phyloP scores from a whole-genome alignment of 2,329 filamentous ascomycete genomes.

The Fusarium longipes region DNA sequence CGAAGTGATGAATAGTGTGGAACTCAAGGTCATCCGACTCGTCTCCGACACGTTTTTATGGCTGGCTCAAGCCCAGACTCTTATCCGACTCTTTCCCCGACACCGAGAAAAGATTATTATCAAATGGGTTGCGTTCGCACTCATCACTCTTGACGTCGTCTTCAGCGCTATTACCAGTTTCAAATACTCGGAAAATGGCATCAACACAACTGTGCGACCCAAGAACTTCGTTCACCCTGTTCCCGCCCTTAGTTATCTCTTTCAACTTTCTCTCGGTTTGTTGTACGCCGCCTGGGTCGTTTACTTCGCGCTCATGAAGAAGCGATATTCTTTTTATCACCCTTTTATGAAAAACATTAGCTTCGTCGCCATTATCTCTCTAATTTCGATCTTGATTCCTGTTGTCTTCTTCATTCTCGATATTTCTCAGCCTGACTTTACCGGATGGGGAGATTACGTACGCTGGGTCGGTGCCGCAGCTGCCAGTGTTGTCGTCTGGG shows the following conservation, averaged over 20 bases:
- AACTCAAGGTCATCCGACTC: constrained; percentile 89
- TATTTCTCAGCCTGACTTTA: constrained; percentile 85
- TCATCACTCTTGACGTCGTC: constrained; percentile 89
- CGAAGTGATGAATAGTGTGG: constrained; percentile 83
- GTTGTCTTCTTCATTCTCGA: constrained; percentile 95
- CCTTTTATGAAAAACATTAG: constrained; percentile 90
- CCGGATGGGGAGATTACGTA: constrained; percentile 94
- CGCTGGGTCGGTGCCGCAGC: constrained; percentile 96
- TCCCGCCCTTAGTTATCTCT: constrained; percentile 89
- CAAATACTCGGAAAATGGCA: constrained; percentile 62
- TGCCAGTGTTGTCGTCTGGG: constrained; percentile 96
- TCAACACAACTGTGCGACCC: constrained; percentile 68
- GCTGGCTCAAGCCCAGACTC: constrained; percentile 95
- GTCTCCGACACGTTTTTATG: constrained; percentile 97
- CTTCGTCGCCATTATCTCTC: constrained; percentile 80
- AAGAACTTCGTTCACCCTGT: constrained; percentile 88
- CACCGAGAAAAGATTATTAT: constrained; percentile 98
- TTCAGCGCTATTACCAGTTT: constrained; percentile 96
- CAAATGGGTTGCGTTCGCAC: constrained; percentile 96
- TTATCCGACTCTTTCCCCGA: constrained; percentile 94
- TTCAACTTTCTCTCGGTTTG: constrained; percentile 86
- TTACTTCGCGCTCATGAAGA: constrained; percentile 92
- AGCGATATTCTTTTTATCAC: constrained; percentile 90
- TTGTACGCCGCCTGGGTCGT: constrained; percentile 94
- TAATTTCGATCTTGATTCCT: constrained; percentile 85